These are phyloP conservation scores for Tolypocladium tropicale DNA, from an alignment of 2,329 filamentous ascomycete genomes.

Conservation along the genomic window DNA sequence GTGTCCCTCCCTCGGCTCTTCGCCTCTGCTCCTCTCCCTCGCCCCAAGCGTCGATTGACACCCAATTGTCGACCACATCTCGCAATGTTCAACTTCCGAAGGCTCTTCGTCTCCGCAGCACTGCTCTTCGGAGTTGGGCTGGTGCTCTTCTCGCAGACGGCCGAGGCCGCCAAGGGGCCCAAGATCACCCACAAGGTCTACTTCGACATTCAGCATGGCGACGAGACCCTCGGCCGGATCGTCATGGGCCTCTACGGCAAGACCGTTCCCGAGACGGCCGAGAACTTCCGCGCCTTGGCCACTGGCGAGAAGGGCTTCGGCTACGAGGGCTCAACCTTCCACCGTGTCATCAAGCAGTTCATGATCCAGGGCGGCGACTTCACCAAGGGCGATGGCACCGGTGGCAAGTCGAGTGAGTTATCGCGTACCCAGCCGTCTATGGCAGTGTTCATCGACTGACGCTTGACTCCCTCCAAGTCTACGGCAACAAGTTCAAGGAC, in stretches of 20 bases:
- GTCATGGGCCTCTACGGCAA: constrained; percentile 80
- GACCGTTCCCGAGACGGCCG: constrained; percentile 66
- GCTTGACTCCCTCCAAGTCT: constrained; percentile 41
- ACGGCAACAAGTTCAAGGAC: constrained; percentile 72
- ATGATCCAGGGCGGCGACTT: constrained; percentile 92
- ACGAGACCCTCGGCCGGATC: constrained; percentile 62
- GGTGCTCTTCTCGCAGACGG: constrained; percentile 65
- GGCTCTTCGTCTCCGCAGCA: constrained; percentile 60
- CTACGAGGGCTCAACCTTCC: constrained; percentile 73
- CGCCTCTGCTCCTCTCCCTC: background rate
- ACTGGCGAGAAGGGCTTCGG: constrained; percentile 82
- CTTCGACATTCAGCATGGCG: constrained; percentile 74
- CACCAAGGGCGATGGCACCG: constrained; percentile 71
- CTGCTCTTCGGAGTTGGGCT: constrained; percentile 68
- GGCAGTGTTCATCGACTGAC: constrained; percentile 10
- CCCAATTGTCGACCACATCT: constrained; percentile 9
- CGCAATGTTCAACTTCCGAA: constrained; percentile 67
- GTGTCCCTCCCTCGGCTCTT: constrained; percentile 7
- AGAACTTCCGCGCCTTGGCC: constrained; percentile 71
- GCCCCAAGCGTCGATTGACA: background rate
- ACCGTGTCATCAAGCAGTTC: constrained; percentile 83
- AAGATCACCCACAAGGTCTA: constrained; percentile 95
- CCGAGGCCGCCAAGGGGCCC: constrained; percentile 70
- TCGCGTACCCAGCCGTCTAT: background rate
- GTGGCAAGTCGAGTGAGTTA: constrained; percentile 69